Percentiles rank a stretch among this genome's conserved stretches.
phyloP scores from a whole-genome alignment of 768 basidiomycete species.

The Pholiota molesta region DNA sequence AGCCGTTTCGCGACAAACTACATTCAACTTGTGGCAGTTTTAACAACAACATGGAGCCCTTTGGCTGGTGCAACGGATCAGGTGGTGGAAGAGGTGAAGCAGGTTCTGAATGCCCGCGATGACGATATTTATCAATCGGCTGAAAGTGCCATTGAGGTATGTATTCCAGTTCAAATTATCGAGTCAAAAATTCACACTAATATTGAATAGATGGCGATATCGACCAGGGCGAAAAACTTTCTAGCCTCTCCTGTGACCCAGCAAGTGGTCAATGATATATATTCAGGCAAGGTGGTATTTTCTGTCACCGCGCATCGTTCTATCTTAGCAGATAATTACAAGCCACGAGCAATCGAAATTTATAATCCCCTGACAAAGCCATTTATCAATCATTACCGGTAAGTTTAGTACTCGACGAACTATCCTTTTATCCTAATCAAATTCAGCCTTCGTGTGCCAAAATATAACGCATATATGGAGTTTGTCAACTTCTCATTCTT shows the following conservation, averaged over 20 bases:
- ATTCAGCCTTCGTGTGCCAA: constrained; percentile 75
- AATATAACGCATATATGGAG: constrained; percentile 77
- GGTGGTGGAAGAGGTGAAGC: constrained; percentile 69
- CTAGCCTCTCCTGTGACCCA: constrained; percentile 84
- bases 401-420: constrained; percentile 4
- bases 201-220: constrained; percentile 76
- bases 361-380: constrained; percentile 70
- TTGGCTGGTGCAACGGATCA: constrained; percentile 73
- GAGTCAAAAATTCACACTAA: background rate
- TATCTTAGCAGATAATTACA: constrained; percentile 90
- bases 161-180: constrained; percentile 25
- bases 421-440: background rate
- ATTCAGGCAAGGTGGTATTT: constrained; percentile 77
- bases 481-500: constrained; percentile 77
- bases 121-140: constrained; percentile 62
- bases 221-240: constrained; percentile 83
- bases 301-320: constrained; percentile 65
- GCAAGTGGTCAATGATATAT: constrained; percentile 85
- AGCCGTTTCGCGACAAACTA: constrained; percentile 72
- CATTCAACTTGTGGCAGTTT: constrained; percentile 75
- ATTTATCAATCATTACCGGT: constrained; percentile 86
- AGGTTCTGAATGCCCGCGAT: constrained; percentile 56
- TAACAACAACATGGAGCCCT: constrained; percentile 86
- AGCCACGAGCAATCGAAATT: constrained; percentile 70
- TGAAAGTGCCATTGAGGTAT: constrained; percentile 85